Percentiles rank a stretch among this genome's conserved stretches.
These are phyloP conservation scores for Kwoniella shivajii DNA, from an alignment of 1,284 basidiomycete genomes.

Conservation along the genomic window DNA sequence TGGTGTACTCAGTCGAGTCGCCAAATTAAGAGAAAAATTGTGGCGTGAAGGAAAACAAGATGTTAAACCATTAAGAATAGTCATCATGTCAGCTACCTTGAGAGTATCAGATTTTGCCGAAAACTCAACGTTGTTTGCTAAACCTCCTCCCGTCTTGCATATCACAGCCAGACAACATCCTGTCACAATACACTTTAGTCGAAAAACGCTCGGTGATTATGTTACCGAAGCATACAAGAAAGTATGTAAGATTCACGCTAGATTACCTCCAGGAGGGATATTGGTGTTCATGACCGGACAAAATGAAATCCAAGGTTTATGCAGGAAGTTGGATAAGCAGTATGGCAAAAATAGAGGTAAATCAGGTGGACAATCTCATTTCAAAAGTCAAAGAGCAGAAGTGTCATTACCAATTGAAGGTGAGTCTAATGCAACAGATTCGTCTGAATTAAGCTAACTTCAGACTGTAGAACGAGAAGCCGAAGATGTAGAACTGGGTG, in stretches of 20 bases:
- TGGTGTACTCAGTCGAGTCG: constrained; percentile 89
- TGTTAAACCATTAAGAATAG: constrained; percentile 76
- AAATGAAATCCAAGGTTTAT: constrained; percentile 69
- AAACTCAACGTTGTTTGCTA: constrained; percentile 79
- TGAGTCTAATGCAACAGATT: constrained; percentile 15
- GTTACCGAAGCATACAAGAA: constrained; percentile 89
- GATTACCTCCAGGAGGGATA: constrained; percentile 70
- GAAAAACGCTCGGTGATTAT: constrained; percentile 83
- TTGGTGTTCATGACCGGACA: constrained; percentile 78
- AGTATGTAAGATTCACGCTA: constrained; percentile 73
- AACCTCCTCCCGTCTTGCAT: constrained; percentile 85
- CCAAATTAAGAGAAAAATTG: constrained; percentile 81
- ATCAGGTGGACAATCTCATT: constrained; percentile 2
- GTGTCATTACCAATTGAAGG: constrained; percentile 33
- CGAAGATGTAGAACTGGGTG: constrained; percentile 54
- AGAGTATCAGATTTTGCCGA: constrained; percentile 90
- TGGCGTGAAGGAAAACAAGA: constrained; percentile 70
- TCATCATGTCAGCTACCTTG: constrained; percentile 99
- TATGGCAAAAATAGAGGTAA: constrained; percentile 60
- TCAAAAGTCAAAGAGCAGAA: constrained; percentile 12
- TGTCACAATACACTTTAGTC: constrained; percentile 91
- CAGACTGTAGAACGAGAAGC: constrained; percentile 44
- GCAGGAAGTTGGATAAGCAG: constrained; percentile 71
- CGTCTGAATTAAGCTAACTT: constrained; percentile 61
- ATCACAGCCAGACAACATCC: constrained; percentile 91